Evolutionary conservation across 2,329 filamentous ascomycete species (phyloP).

Genomic region (Fusarium sp.): DNA sequence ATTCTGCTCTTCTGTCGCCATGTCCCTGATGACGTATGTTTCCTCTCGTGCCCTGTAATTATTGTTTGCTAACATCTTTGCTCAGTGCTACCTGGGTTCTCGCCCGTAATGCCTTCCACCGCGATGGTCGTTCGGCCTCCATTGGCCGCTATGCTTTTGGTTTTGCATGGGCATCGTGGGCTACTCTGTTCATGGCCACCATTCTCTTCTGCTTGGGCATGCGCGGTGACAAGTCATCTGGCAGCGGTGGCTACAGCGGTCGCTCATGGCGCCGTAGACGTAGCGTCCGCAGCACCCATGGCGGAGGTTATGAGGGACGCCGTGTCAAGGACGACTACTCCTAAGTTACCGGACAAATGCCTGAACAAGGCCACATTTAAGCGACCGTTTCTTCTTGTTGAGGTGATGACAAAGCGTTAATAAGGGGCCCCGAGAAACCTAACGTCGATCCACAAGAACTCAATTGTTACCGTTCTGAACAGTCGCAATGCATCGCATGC

Average conservation of each 20-base stretch:
- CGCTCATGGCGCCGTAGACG: conserved; percentile 49
- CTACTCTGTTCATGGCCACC: conserved; percentile 72
- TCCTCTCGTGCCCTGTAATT: not conserved
- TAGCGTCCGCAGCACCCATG: conserved; percentile 53
- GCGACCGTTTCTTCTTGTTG: not conserved
- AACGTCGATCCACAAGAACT: not conserved
- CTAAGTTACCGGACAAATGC: conserved; percentile 48
- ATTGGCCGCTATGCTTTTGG: conserved; percentile 78
- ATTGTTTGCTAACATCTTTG: conserved; percentile 11
- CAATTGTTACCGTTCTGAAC: not conserved
- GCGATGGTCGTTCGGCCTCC: conserved; percentile 64
- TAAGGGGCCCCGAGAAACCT: not conserved
- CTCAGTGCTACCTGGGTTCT: conserved; percentile 70
- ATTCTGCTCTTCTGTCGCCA: conserved; percentile 75
- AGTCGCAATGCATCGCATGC: not conserved
- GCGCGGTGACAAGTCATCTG: conserved; percentile 57
- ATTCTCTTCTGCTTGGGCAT: conserved; percentile 75
- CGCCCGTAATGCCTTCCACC: conserved; percentile 73
- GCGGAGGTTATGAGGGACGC: conserved; percentile 54
- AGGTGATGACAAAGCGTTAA: not conserved
- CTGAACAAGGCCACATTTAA: not conserved
- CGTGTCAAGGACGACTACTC: conserved; percentile 78
- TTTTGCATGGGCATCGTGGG: conserved; percentile 80
- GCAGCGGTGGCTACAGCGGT: conserved; percentile 42
- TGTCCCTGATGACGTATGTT: conserved; percentile 79